Base-by-base conservation (phyloP, 2,329 filamentous ascomycete species). In the Fusarium graminum region DNA sequence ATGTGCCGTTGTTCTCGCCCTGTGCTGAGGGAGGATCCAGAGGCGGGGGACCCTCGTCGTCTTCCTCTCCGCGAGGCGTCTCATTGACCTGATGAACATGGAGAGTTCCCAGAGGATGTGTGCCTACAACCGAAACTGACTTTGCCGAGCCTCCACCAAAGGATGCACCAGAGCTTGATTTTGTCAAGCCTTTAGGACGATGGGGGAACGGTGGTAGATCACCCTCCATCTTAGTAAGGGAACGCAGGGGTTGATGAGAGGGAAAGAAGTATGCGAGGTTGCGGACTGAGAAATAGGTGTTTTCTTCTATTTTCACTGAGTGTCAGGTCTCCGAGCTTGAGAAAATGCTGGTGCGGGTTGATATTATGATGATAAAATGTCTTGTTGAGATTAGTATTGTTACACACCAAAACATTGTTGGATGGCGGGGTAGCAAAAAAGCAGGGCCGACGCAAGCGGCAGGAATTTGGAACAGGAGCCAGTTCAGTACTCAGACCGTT, bases 81-180 rank as follows among this genome's bases (percentile, higher is more conserved):
- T 66, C 69, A 17, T 62, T 65, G n/a, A 62, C 69, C 29, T 76
- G 65, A 59, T 80, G 75, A 34, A 84, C 72, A 17, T 76, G 78
- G 22, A 85, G 76, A 13, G 74, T 78, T 7, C 83, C 83, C 29
- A 81, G 67, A 13, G 82, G 81, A 54, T 78, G 70, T 2, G 74
- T 72, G n/a, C 80, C 80, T 22, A 79, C 75, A 28, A 76, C 78
- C 8, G 73, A 72, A 6, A 81, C 72, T 11, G 80, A 81, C 44
- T 70, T 76, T 46, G 74, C 74, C 6, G 76, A 77, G 44, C 68
- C 65, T 14, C 54, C 58, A 60, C 63, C 67, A 50, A 66, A 61
- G 13, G 69, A 74, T 38, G 54, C 52, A 34, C 51, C 71, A 6
- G 79, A 80, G 67, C 77, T 68, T 52, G 78, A 78, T 68, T 79